Conservation (phyloP, 805 yeast genomes). For the Metschnikowia koreensis region DNA sequence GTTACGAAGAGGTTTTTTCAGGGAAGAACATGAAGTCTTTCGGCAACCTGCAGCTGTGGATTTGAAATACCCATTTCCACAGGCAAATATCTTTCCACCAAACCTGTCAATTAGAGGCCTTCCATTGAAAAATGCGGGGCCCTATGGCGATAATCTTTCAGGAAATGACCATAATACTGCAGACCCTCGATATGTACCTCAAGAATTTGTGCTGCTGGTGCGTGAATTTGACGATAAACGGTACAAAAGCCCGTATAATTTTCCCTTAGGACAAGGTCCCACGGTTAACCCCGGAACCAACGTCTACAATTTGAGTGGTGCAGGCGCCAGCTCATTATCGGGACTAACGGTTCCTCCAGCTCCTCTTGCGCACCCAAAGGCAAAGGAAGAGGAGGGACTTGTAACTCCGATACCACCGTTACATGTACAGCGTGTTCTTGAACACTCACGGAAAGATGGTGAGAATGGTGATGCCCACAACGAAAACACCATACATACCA, state of each 20-base stretch:
- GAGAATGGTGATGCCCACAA: slow-evolving; percentile 6
- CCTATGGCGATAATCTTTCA: slow-evolving; percentile 1
- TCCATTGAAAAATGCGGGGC: slow-evolving; percentile 7
- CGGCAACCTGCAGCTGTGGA: slow-evolving; percentile 12
- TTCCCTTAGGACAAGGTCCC: slow-evolving; percentile 7
- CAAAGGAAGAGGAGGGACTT: slow-evolving; percentile 18
- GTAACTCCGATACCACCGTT: slow-evolving; percentile 41
- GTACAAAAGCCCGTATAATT: slow-evolving; percentile 11
- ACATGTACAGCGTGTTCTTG: slow-evolving; percentile 32
- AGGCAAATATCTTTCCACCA: slow-evolving; percentile 14
- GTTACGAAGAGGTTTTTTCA: slow-evolving; percentile 13
- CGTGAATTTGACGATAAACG: slow-evolving; percentile 19
- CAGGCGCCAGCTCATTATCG: slow-evolving; percentile 9
- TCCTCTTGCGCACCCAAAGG: slow-evolving; percentile 2
- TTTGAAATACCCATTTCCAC: slow-evolving; percentile 17
- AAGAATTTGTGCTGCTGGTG: slow-evolving; percentile 11
- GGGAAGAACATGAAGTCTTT: slow-evolving; percentile 16
- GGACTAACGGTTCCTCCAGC: slow-evolving; percentile 11
- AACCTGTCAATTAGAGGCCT: slow-evolving; percentile 12
- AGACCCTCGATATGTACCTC: slow-evolving; percentile 19
- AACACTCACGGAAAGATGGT: slow-evolving; percentile 22
- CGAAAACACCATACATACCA: slow-evolving; percentile 13
- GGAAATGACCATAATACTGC: slow-evolving; percentile 9
- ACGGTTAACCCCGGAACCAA: neutral
- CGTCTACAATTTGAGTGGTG: slow-evolving; percentile 6